phyloP scores from a whole-genome alignment of 805 yeast species.

The Ogataea sp. region DNA sequence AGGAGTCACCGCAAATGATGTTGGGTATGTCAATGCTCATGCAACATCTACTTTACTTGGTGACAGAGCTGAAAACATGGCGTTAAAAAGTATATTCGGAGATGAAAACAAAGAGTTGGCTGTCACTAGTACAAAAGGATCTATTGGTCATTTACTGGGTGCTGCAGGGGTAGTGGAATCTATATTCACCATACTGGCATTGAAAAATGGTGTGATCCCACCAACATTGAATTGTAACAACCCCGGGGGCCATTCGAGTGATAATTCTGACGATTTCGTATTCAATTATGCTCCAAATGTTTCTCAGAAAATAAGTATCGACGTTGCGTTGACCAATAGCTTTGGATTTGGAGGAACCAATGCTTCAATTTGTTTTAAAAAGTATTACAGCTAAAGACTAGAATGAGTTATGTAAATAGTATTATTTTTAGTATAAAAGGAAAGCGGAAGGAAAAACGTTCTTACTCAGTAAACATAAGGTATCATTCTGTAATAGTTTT shows the following conservation, averaged over 20 bases:
- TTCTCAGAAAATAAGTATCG: slow-evolving; percentile 31
- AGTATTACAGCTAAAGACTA: slow-evolving; percentile 6
- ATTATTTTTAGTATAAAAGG: neutral
- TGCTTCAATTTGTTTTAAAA: slow-evolving; percentile 56
- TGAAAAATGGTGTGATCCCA: slow-evolving; percentile 53
- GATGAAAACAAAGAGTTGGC: slow-evolving; percentile 29
- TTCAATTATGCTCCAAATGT: slow-evolving; percentile 51
- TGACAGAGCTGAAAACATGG: slow-evolving; percentile 78
- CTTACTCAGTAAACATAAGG: slow-evolving; percentile 22
- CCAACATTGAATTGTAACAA: slow-evolving; percentile 69
- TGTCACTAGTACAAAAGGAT: slow-evolving; percentile 82
- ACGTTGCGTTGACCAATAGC: slow-evolving; percentile 73
- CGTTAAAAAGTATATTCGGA: slow-evolving; percentile 50
- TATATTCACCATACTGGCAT: slow-evolving; percentile 65
- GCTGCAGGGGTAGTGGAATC: slow-evolving; percentile 96
- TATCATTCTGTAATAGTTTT: slow-evolving; percentile 15
- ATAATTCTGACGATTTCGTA: slow-evolving; percentile 31
- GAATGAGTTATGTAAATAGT: neutral
- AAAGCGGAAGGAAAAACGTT: no score
- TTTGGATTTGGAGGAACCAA: slow-evolving; percentile 99
- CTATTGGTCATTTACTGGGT: slow-evolving; percentile 90
- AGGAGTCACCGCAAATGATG: slow-evolving; percentile 33
- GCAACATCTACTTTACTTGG: slow-evolving; percentile 92
- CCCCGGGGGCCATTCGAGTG: slow-evolving; percentile 42
- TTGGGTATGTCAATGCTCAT: slow-evolving; percentile 89